These are phyloP conservation scores for Fusarium algeriense DNA, from an alignment of 2,329 filamentous ascomycete genomes.

Conservation along the genomic window DNA sequence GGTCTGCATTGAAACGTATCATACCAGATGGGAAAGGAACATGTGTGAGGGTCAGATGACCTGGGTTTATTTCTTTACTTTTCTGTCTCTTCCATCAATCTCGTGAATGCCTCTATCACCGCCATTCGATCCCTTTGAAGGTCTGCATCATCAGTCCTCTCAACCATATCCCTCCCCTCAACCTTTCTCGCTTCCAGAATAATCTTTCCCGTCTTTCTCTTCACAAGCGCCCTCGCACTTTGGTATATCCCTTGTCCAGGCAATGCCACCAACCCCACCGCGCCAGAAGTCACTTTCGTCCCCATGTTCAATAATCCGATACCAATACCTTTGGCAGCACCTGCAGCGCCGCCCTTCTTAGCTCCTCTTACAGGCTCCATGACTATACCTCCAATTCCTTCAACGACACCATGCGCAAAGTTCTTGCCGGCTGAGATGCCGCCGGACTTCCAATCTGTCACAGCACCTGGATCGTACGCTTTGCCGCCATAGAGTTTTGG, in stretches of 20 bases:
- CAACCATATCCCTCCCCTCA: neutral
- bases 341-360: constrained; percentile 12
- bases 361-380: constrained; percentile 12
- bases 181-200: neutral
- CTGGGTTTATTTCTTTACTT: neutral
- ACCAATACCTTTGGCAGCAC: constrained; percentile 21
- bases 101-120: neutral
- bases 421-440: constrained; percentile 12
- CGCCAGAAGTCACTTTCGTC: neutral
- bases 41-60: too few relatives aligned
- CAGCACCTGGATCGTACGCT: constrained; percentile 12
- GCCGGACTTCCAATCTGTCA: constrained; percentile 26
- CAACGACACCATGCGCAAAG: constrained; percentile 22
- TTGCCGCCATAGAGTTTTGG: constrained; percentile 29
- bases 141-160: rapidly evolving
- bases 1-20: too few relatives aligned
- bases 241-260: neutral
- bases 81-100: rapidly evolving
- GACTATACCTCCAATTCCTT: constrained; percentile 16
- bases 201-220: constrained; percentile 1
- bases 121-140: rapidly evolving
- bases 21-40: too few relatives aligned
- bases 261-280: neutral
- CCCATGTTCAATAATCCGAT: constrained; percentile 15
- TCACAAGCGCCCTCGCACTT: constrained; percentile 10